Percentiles rank a stretch among this genome's conserved stretches.
These are phyloP conservation scores for Ophiocytium majus DNA, from an alignment of 352 stramenopile species.

Conservation along the genomic window DNA sequence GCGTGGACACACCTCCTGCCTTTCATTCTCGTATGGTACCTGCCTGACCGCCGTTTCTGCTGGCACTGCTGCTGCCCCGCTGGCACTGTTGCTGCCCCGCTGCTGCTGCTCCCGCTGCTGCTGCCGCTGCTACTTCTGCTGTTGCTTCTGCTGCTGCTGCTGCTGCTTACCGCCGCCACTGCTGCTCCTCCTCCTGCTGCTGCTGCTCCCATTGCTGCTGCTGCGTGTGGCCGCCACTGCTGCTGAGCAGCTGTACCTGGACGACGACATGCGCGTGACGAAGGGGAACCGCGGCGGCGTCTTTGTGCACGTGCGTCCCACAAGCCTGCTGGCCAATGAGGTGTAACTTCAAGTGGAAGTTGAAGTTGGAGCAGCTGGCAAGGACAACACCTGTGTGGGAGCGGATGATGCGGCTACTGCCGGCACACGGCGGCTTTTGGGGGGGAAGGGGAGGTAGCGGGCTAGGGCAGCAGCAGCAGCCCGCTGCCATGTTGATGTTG, in stretches of 20 bases:
- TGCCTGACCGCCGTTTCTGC: neutral
- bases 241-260: slow-evolving; percentile 39
- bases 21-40: neutral
- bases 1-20: neutral
- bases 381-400: no score
- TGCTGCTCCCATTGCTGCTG: neutral
- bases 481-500: no score
- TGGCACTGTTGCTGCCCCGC: neutral
- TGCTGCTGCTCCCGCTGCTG: neutral
- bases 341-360: neutral
- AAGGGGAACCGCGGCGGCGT: slow-evolving; percentile 38
- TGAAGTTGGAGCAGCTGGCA: no score
- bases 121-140: neutral
- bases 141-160: neutral
- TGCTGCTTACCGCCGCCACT: neutral
- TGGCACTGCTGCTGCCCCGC: neutral
- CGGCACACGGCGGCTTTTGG: no score
- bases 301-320: slow-evolving; percentile 20
- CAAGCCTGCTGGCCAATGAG: slow-evolving; percentile 16
- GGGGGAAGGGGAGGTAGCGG: no score
- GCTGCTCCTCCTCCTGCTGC: neutral
- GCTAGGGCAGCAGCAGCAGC: no score
- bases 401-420: no score
- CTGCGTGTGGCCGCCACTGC: neutral
- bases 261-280: slow-evolving; percentile 45